Base-by-base conservation (phyloP, 2,329 filamentous ascomycete genomes). In the Immersiporthe knoxdaviesiana region DNA sequence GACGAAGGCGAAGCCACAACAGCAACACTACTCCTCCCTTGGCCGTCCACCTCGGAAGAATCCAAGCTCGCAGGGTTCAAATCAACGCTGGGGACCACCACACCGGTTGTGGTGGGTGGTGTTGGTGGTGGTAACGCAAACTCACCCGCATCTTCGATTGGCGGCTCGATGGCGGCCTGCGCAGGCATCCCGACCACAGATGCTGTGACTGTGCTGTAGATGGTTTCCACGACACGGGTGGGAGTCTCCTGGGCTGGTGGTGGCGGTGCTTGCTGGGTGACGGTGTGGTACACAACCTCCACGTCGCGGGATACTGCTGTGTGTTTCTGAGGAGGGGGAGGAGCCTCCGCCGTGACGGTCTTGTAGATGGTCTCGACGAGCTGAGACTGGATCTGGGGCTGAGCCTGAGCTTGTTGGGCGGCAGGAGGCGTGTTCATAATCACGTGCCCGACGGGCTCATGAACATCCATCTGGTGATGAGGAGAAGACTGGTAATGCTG, bases 171-270 rank as follows among this genome's bases (percentile, higher is more conserved):
- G 27, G 59, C 62, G 30, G 54, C 47, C 16, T 68, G 63, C 24
- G 39, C 54, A 30, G 56, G 16, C 21, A 21, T n/a, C 7, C 59
- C 47, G 68, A 52, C 60, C 54, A 66, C 41, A 8, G 63, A 65
- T 41, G 70, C 63, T 8, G 70, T 72, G 54, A 72, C 68, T 4
- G 72, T 72, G 39, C 66, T 70, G 44, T 71, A 70, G 66, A 73
- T 62, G 8, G 72, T 72, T 67, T 71, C 69, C 16, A 69, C 64
- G 35, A 67, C 27, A 39, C 63, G 69, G 14, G 63, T 67, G 5
- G 69, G 52, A 21, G 62, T 68, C 56, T 70, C 68, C 56, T 70
- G 68, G 2, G 37, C 4, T 21, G 41, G 44, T 47, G 44, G 44
- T 47, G 44, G 44, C 10, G 58, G 11, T 2, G 65, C 58, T 8